Percentiles rank a stretch among this genome's conserved stretches.
phyloP scores from a whole-genome alignment of 768 basidiomycete species.

The Lentinula guzmanii region DNA sequence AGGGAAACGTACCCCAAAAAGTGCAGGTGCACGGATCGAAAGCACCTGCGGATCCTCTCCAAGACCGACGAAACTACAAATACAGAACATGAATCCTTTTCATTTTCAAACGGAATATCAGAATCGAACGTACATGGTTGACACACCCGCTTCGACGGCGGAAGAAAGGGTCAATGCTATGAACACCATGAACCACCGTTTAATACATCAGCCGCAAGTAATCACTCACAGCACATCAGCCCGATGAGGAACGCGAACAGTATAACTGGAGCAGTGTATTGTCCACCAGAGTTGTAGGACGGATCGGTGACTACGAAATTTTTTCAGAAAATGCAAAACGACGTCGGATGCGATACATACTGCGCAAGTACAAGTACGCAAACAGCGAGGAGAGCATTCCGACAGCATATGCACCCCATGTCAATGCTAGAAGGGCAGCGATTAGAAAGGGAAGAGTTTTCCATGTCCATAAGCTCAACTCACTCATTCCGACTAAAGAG shows the following conservation, averaged over 20 bases:
- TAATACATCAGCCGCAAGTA: not conserved
- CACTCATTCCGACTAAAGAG: slow-evolving; percentile 73
- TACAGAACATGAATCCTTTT: not conserved
- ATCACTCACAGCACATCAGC: slow-evolving; percentile 57
- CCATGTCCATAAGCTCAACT: slow-evolving; percentile 17
- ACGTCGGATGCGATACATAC: slow-evolving; percentile 30
- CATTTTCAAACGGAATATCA: too few species aligned
- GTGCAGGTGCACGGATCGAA: slow-evolving; percentile 61
- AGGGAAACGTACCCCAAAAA: slow-evolving; percentile 48
- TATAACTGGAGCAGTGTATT: slow-evolving; percentile 73
- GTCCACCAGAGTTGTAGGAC: slow-evolving; percentile 64
- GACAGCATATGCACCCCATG: slow-evolving; percentile 75
- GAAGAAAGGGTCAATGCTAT: slow-evolving; percentile 64
- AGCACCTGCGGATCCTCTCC: slow-evolving; percentile 81
- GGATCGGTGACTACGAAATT: slow-evolving; percentile 56
- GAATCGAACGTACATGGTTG: slow-evolving; percentile 58
- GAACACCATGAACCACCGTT: not conserved
- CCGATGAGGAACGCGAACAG: slow-evolving; percentile 82
- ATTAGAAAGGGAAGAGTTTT: not conserved
- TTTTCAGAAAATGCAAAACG: not conserved
- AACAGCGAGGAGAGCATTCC: slow-evolving; percentile 73
- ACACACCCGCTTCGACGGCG: slow-evolving; percentile 81
- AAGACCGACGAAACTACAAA: slow-evolving; percentile 68
- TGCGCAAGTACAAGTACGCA: slow-evolving; percentile 68
- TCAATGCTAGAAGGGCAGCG: slow-evolving; percentile 42